Conservation (phyloP, 306 rosid genomes). For the Luffa aegyptiaca region DNA sequence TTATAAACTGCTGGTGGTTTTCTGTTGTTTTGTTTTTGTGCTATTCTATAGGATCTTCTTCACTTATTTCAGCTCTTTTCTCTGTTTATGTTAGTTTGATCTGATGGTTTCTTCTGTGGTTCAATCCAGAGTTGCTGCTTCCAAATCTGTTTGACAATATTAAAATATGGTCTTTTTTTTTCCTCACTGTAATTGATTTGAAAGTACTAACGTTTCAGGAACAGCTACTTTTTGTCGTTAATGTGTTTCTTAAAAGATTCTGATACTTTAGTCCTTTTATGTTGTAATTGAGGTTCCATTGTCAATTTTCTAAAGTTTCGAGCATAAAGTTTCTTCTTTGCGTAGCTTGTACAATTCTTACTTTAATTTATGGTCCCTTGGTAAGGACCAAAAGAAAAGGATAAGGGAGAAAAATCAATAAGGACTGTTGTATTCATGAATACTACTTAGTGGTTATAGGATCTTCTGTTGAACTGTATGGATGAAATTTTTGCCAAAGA, state of each 20-base stretch:
- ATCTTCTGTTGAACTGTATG: neutral
- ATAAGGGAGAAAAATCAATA: neutral
- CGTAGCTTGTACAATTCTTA: neutral
- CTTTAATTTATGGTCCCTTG: conserved; percentile 2
- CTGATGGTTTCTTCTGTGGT: neutral
- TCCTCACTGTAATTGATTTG: conserved; percentile 11
- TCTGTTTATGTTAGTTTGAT: neutral
- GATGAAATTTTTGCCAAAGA: neutral
- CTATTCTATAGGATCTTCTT: neutral
- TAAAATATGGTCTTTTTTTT: neutral
- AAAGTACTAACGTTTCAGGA: neutral
- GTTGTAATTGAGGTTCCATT: neutral
- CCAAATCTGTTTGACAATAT: neutral
- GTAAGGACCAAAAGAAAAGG: neutral
- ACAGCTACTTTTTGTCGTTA: conserved; percentile 2
- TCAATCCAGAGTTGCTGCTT: neutral
- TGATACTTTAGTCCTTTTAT: neutral
- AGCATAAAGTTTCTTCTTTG: conserved; percentile 4
- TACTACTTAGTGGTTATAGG: neutral
- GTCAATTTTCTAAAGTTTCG: neutral
- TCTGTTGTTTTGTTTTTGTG: neutral
- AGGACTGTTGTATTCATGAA: neutral
- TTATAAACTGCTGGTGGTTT: neutral
- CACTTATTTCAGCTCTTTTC: neutral
- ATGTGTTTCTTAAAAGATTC: neutral